Conservation (phyloP, 1,284 basidiomycete genomes). For the Sporisorium scitamineum region DNA sequence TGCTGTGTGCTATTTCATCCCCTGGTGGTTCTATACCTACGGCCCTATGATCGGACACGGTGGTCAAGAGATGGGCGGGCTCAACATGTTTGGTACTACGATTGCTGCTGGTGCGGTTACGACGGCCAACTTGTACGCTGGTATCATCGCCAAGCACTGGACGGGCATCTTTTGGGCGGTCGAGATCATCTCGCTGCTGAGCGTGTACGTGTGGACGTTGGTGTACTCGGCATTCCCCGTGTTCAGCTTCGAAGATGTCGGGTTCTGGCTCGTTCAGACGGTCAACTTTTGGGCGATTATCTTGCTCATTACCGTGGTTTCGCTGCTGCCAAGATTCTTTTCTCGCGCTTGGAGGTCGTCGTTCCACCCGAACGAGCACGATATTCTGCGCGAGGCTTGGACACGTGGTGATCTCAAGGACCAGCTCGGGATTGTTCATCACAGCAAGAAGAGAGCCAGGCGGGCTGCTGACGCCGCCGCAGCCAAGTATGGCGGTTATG, state of each 20-base stretch:
- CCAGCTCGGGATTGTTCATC: slow-evolving; percentile 51
- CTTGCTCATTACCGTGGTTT: slow-evolving; percentile 57
- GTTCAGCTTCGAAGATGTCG: slow-evolving; percentile 48
- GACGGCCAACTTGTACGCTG: slow-evolving; percentile 76
- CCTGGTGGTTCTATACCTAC: slow-evolving; percentile 81
- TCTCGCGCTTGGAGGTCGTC: slow-evolving; percentile 51
- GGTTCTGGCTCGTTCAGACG: slow-evolving; percentile 56
- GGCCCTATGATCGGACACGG: slow-evolving; percentile 51
- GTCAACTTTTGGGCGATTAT: slow-evolving; percentile 60
- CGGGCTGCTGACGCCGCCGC: slow-evolving; percentile 24
- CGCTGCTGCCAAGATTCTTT: slow-evolving; percentile 59
- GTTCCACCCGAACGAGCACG: slow-evolving; percentile 61
- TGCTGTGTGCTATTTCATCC: slow-evolving; percentile 87
- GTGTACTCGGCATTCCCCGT: slow-evolving; percentile 59
- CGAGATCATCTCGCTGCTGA: slow-evolving; percentile 57
- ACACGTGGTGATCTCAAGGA: slow-evolving; percentile 60
- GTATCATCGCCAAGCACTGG: slow-evolving; percentile 55
- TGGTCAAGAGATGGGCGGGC: slow-evolving; percentile 70
- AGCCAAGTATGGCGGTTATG: background rate
- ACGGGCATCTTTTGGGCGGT: slow-evolving; percentile 60
- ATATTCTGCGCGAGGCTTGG: slow-evolving; percentile 62
- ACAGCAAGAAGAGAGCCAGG: slow-evolving; percentile 31
- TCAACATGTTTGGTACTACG: slow-evolving; percentile 92
- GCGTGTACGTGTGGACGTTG: slow-evolving; percentile 59
- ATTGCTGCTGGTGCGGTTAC: slow-evolving; percentile 87